Percentiles rank a stretch among this genome's conserved stretches.
Conservation (phyloP, 768 basidiomycete species). For the Collybia nuda region DNA sequence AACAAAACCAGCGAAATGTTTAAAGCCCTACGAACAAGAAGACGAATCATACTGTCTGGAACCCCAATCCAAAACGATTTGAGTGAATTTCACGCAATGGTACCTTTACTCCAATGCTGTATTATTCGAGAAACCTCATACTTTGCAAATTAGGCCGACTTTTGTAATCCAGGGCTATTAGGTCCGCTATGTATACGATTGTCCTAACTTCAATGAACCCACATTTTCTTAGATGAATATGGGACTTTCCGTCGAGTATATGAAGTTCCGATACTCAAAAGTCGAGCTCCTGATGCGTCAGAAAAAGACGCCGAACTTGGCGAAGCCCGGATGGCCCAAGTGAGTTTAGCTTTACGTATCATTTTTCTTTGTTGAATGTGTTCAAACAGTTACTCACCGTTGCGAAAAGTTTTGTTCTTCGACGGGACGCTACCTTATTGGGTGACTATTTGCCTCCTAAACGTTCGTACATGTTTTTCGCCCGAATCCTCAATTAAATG, state of each 20-base stretch:
- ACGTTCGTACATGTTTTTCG: slow-evolving; percentile 45
- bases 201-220: slow-evolving; percentile 3
- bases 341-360: slow-evolving; percentile 24
- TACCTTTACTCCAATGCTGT: slow-evolving; percentile 28
- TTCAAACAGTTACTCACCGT: slow-evolving; percentile 59
- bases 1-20: slow-evolving; percentile 92
- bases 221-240: slow-evolving; percentile 60
- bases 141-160: slow-evolving; percentile 62
- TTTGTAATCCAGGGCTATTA: slow-evolving; percentile 90
- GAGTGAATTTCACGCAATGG: slow-evolving; percentile 96
- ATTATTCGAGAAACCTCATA: not conserved
- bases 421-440: slow-evolving; percentile 82
- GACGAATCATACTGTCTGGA: slow-evolving; percentile 89
- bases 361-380: not conserved
- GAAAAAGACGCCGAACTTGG: slow-evolving; percentile 76
- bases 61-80: slow-evolving; percentile 98
- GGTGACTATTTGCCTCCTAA: slow-evolving; percentile 89
- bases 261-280: slow-evolving; percentile 84
- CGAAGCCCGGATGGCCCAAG: slow-evolving; percentile 74
- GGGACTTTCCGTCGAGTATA: slow-evolving; percentile 77
- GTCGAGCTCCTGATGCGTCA: slow-evolving; percentile 76
- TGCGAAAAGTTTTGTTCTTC: slow-evolving; percentile 87
- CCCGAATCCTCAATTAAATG: not conserved
- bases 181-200: slow-evolving; percentile 39
- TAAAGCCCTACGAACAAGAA: slow-evolving; percentile 67